A percentile compares a stretch with the other conserved stretches of the same genome.
phyloP scores from a whole-genome alignment of 345 rosid genomes.

The Corchorus capsularis region DNA sequence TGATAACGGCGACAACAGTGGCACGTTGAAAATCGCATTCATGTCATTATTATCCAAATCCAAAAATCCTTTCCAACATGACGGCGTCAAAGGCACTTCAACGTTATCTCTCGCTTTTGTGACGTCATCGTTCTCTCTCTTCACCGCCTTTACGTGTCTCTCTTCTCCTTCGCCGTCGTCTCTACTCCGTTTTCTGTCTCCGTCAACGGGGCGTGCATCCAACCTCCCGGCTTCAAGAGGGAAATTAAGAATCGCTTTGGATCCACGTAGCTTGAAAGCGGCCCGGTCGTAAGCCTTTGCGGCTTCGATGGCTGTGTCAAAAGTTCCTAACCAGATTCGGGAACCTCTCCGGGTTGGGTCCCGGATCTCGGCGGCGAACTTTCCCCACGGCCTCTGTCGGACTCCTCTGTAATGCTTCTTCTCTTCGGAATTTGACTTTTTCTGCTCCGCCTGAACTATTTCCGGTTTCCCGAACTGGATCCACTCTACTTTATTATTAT shows the following conservation, averaged over 20 bases:
- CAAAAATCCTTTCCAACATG: constrained; percentile 42
- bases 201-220: constrained; percentile 28
- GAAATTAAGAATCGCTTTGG: constrained; percentile 85
- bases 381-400: constrained; percentile 91
- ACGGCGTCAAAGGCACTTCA: constrained; percentile 42
- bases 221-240: constrained; percentile 69
- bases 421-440: constrained; percentile 25
- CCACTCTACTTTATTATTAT: constrained; percentile 43
- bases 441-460: constrained; percentile 4
- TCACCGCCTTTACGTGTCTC: constrained; percentile 24
- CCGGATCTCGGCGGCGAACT: constrained; percentile 94
- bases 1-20: constrained; percentile 60
- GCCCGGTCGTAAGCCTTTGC: constrained; percentile 88
- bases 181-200: constrained; percentile 47
- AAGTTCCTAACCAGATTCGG: constrained; percentile 90
- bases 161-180: constrained; percentile 26
- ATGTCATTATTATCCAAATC: constrained; percentile 31
- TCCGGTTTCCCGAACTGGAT: constrained; percentile 40
- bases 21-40: constrained; percentile 48
- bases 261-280: constrained; percentile 75
- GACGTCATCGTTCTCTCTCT: constrained; percentile 34
- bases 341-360: constrained; percentile 78
- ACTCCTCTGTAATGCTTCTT: constrained; percentile 86
- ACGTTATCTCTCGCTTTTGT: constrained; percentile 12
- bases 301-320: constrained; percentile 68